Conservation (phyloP, 106 monocot species). For the Allium fistulosum region DNA sequence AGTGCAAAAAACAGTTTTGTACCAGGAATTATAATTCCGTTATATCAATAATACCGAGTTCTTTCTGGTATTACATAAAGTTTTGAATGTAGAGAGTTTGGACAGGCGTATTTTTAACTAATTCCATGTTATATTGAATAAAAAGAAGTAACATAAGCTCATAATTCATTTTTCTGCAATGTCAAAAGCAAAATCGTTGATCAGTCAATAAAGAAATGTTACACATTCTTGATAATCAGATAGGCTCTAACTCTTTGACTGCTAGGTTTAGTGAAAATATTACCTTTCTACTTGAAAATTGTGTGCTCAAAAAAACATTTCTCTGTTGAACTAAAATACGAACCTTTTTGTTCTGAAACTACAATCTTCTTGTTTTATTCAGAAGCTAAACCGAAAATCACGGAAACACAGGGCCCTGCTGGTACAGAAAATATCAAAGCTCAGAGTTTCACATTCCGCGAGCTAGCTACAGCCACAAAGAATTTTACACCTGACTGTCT, state of each 20-base stretch:
- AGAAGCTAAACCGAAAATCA: not conserved
- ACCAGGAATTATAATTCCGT: not conserved
- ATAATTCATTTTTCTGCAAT: too few species aligned
- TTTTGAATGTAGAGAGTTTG: not conserved
- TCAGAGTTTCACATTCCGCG: constrained; percentile 13
- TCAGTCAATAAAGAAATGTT: too few species aligned
- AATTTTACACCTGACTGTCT: constrained; percentile 13
- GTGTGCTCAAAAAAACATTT: not conserved
- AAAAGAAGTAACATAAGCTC: too few species aligned
- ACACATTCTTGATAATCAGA: too few species aligned
- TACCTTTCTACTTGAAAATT: not conserved
- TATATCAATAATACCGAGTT: not conserved
- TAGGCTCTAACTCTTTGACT: not conserved
- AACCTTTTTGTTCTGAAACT: not conserved
- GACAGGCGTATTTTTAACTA: too few species aligned
- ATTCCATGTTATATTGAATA: too few species aligned
- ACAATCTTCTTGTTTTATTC: not conserved
- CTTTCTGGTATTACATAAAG: not conserved
- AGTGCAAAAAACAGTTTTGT: too few species aligned
- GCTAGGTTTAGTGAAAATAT: not conserved
- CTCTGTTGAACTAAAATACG: not conserved
- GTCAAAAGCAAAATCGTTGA: too few species aligned
- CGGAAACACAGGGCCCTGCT: not conserved
- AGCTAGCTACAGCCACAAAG: constrained; percentile 17
- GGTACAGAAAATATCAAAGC: constrained; percentile 5